Conservation (phyloP, 148 eudicot genomes). For the Camellia sinensis region DNA sequence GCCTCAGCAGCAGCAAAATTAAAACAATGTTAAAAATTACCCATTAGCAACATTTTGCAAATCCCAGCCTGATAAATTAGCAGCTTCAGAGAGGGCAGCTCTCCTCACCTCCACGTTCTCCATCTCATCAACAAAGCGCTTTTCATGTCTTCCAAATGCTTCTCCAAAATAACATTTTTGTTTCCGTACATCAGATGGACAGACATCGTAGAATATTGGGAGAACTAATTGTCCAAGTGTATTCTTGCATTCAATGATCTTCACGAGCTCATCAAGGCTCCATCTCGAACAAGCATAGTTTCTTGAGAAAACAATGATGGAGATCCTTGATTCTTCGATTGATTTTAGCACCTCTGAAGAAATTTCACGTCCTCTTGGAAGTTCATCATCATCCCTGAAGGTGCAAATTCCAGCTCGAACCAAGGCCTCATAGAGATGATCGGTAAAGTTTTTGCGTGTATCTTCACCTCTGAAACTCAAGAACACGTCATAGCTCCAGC, state of each 20-base stretch:
- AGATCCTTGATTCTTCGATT: background rate
- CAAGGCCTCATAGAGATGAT: background rate
- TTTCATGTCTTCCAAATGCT: background rate
- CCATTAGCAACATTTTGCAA: background rate
- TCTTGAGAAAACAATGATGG: background rate
- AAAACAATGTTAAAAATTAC: no score
- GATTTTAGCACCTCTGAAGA: background rate
- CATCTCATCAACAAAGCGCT: background rate
- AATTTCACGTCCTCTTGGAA: background rate
- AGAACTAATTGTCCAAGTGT: background rate
- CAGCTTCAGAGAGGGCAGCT: no score
- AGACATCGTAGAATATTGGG: background rate
- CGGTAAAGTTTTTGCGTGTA: background rate
- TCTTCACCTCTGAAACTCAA: background rate
- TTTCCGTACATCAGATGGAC: background rate
- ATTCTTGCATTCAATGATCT: background rate
- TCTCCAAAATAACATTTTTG: background rate
- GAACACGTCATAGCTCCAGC: background rate
- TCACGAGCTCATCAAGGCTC: background rate
- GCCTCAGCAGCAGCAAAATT: no score
- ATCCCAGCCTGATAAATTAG: no score
- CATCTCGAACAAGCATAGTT: background rate
- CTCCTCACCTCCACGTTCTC: no score
- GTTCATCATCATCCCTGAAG: background rate
- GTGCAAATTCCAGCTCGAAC: background rate